phyloP scores from a whole-genome alignment of 2,329 filamentous ascomycete species.

The Colletotrichum costaricense region DNA sequence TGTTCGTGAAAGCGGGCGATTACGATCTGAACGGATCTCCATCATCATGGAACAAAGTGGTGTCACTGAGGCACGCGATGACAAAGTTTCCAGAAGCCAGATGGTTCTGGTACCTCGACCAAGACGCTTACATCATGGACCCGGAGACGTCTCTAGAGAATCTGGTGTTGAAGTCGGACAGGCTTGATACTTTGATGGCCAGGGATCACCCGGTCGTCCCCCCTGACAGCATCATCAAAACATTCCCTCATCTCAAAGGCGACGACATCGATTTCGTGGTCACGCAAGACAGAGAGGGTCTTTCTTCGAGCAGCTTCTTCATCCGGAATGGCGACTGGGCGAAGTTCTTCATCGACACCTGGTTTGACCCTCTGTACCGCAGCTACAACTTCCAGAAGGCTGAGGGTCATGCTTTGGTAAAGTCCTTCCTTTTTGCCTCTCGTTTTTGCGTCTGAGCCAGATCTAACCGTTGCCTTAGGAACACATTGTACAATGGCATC shows the following conservation, averaged over 20 bases:
- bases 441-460: background rate
- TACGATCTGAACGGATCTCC: conserved; percentile 76
- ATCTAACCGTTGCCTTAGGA: conserved; percentile 62
- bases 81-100: conserved; percentile 79
- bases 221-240: conserved; percentile 96
- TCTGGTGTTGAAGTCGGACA: conserved; percentile 74
- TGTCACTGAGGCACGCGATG: conserved; percentile 90
- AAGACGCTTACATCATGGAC: conserved; percentile 91
- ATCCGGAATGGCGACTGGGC: conserved; percentile 89
- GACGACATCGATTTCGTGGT: conserved; percentile 84
- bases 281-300: conserved; percentile 84
- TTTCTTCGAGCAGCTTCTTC: conserved; percentile 82
- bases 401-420: conserved; percentile 89
- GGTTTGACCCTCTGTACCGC: conserved; percentile 95
- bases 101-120: conserved; percentile 89
- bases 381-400: conserved; percentile 97
- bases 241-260: conserved; percentile 83
- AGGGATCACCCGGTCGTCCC: conserved; percentile 89
- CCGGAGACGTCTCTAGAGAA: conserved; percentile 75
- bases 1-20: conserved; percentile 81
- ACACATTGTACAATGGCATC: conserved; percentile 95
- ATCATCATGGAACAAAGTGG: conserved; percentile 79
- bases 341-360: conserved; percentile 91
- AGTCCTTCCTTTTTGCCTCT: conserved; percentile 41
- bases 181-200: conserved; percentile 83